A percentile compares a stretch with the other conserved stretches of the same genome.
Conservation (phyloP, 192 early-diverging fungal genomes). For the Coemansia sp. region DNA sequence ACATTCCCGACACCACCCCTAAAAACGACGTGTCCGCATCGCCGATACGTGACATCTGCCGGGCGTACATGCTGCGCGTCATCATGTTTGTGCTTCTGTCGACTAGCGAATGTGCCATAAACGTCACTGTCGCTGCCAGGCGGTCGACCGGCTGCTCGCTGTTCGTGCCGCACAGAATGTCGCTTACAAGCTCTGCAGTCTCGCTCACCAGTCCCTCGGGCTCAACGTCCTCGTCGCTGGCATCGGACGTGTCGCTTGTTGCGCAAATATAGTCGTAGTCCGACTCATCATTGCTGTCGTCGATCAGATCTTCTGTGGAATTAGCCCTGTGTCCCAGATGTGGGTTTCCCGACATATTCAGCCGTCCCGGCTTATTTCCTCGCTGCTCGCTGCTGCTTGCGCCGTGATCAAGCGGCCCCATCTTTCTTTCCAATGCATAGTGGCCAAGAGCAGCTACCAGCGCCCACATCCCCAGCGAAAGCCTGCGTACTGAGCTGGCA, state of each 20-base stretch:
- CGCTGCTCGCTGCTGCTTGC: background rate
- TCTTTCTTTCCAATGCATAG: slow-evolving; percentile 21
- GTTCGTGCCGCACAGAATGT: slow-evolving; percentile 19
- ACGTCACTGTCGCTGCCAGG: slow-evolving; percentile 26
- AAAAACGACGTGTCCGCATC: background rate
- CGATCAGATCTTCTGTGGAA: background rate
- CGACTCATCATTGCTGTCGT: slow-evolving; percentile 2
- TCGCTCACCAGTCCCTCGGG: slow-evolving; percentile 24
- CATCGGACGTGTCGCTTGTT: slow-evolving; percentile 12
- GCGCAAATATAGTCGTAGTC: slow-evolving; percentile 37
- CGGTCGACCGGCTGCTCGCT: slow-evolving; percentile 21
- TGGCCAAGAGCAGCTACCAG: slow-evolving; percentile 26
- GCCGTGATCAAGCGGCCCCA: slow-evolving; percentile 1
- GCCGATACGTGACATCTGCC: slow-evolving; percentile 6
- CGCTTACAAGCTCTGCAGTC: slow-evolving; percentile 31
- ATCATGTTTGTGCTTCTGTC: slow-evolving; percentile 14
- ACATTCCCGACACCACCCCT: background rate
- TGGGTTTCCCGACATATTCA: background rate
- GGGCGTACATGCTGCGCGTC: slow-evolving; percentile 40
- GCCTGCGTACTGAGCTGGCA: slow-evolving; percentile 19
- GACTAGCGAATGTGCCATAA: slow-evolving; percentile 40
- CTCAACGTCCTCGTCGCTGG: slow-evolving; percentile 13
- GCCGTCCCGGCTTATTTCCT: background rate
- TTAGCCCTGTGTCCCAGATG: background rate
- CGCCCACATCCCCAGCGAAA: slow-evolving; percentile 38